These are phyloP conservation scores for Viola pubescens DNA, from an alignment of 441 rosid genomes.

Conservation along the genomic window DNA sequence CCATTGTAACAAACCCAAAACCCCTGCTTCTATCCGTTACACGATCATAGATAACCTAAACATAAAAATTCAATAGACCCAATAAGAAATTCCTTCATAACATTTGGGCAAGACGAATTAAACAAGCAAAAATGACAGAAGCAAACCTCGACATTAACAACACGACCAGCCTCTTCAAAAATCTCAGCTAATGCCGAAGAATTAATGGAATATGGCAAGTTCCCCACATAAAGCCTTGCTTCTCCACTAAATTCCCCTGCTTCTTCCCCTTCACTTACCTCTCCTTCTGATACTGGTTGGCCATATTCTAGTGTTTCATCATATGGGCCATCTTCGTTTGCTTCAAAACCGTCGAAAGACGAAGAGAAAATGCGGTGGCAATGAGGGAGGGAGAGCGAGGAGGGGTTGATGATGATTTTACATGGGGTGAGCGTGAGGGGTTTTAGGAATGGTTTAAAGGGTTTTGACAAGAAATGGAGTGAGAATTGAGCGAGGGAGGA, in stretches of 20 bases:
- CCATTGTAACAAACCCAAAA: constrained; percentile 84
- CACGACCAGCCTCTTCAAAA: constrained; percentile 69
- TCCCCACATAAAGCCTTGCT: constrained; percentile 74
- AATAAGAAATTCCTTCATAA: neutral
- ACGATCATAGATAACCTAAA: constrained; percentile 69
- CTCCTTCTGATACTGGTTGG: constrained; percentile 14
- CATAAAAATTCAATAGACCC: neutral
- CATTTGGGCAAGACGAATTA: neutral
- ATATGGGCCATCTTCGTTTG: constrained; percentile 23
- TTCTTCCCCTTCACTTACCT: constrained; percentile 28
- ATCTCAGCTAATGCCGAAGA: constrained; percentile 50
- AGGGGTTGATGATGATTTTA: constrained; percentile 21
- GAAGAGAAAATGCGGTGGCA: constrained; percentile 31
- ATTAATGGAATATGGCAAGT: constrained; percentile 67
- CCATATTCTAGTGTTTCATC: constrained; percentile 20
- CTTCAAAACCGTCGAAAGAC: constrained; percentile 26
- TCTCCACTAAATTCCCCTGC: constrained; percentile 31
- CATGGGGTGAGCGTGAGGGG: constrained; percentile 31
- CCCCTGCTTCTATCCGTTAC: constrained; percentile 95
- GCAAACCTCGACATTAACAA: constrained; percentile 62
- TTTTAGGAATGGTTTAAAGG: constrained; percentile 25
- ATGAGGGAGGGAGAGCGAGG: constrained; percentile 20
- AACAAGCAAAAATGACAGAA: neutral
- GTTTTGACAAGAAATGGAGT: constrained; percentile 17
- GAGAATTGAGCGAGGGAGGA: constrained; percentile 22